These are phyloP conservation scores for Obba rivulosa DNA, from an alignment of 768 basidiomycete species.

Conservation along the genomic window DNA sequence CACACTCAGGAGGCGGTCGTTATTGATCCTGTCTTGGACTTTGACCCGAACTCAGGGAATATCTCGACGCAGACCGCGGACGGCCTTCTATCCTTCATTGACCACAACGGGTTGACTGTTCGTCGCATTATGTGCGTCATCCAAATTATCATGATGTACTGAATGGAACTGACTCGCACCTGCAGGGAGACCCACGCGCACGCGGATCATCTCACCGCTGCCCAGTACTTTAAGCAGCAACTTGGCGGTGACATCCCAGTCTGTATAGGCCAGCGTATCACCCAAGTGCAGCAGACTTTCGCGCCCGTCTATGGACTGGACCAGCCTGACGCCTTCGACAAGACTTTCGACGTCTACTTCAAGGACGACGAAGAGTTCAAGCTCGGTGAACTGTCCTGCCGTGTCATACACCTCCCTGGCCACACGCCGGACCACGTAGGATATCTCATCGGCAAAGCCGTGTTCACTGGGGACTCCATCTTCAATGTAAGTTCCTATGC, in stretches of 20 bases:
- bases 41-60: slow-evolving; percentile 25
- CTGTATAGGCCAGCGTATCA: slow-evolving; percentile 32
- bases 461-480: slow-evolving; percentile 36
- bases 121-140: slow-evolving; percentile 28
- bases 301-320: slow-evolving; percentile 28
- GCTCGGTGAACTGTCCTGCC: slow-evolving; percentile 24
- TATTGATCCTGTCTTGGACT: slow-evolving; percentile 33
- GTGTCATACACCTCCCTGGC: slow-evolving; percentile 32
- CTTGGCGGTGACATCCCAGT: slow-evolving; percentile 25
- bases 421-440: slow-evolving; percentile 34
- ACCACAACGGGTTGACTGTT: slow-evolving; percentile 24
- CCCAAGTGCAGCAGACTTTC: slow-evolving; percentile 29
- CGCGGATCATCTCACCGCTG: slow-evolving; percentile 33
- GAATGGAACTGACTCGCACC: background rate
- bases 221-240: slow-evolving; percentile 29
- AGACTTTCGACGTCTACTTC: slow-evolving; percentile 29
- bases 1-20: slow-evolving; percentile 40
- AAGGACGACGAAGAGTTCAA: slow-evolving; percentile 30
- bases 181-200: slow-evolving; percentile 34
- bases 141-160: background rate
- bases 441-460: slow-evolving; percentile 30
- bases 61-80: slow-evolving; percentile 30
- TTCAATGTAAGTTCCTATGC: slow-evolving; percentile 25
- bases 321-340: slow-evolving; percentile 15
- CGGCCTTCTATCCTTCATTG: slow-evolving; percentile 25